Percentiles rank a stretch among this genome's conserved stretches.
phyloP scores from a whole-genome alignment of 2,329 filamentous ascomycete genomes.

The Aspergillus pseudotamarii region DNA sequence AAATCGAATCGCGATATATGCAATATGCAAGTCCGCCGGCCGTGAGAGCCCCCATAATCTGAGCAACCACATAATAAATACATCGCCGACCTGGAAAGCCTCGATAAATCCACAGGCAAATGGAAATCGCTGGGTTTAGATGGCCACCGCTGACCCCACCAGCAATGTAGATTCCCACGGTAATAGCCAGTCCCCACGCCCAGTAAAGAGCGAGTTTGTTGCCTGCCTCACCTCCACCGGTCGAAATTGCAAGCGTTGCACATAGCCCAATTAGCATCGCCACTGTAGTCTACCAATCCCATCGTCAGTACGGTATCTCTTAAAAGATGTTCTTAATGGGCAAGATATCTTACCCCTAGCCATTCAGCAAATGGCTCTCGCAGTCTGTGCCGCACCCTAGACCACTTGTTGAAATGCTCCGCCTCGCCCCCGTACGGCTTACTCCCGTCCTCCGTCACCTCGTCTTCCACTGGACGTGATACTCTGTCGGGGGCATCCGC shows the following conservation, averaged over 20 bases:
- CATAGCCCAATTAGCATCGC: slow-evolving; percentile 35
- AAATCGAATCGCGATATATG: slow-evolving; percentile 40
- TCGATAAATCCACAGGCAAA: slow-evolving; percentile 37
- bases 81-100: slow-evolving; percentile 36
- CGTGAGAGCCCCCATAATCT: slow-evolving; percentile 39
- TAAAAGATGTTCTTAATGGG: no score
- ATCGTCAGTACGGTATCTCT: background rate
- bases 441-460: background rate
- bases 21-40: slow-evolving; percentile 38
- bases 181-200: slow-evolving; percentile 34
- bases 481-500: background rate
- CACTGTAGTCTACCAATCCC: slow-evolving; percentile 23
- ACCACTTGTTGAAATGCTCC: slow-evolving; percentile 30
- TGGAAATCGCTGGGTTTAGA: slow-evolving; percentile 51
- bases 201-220: slow-evolving; percentile 22
- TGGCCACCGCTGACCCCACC: slow-evolving; percentile 53
- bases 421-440: background rate
- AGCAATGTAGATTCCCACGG: slow-evolving; percentile 48
- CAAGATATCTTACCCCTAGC: slow-evolving; percentile 23
- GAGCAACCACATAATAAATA: slow-evolving; percentile 34
- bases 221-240: slow-evolving; percentile 26
- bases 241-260: slow-evolving; percentile 26
- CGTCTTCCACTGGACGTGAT: background rate
- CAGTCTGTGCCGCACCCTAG: slow-evolving; percentile 25
- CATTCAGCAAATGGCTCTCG: slow-evolving; percentile 36